Evolutionary conservation across 2,329 filamentous ascomycete genomes (phyloP), one percentile per base, ranked within the genome.

Genomic region (Colletotrichum chrysophilum): DNA sequence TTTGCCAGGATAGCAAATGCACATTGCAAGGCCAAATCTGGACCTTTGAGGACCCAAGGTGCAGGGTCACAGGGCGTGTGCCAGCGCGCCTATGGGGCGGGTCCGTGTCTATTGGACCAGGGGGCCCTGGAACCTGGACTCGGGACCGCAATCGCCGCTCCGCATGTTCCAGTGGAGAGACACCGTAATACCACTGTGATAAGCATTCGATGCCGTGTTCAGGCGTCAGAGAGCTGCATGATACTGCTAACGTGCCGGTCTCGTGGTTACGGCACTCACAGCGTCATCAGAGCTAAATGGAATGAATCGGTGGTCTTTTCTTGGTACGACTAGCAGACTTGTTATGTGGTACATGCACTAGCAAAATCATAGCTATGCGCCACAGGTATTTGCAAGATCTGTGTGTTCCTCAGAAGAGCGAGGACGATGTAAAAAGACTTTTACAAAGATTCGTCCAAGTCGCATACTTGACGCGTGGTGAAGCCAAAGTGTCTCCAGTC

Each of bases 1-100:
- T 75, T 62, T 30, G 74, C 64, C 60, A n/a, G 65, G 58, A 69
- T 73, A 76, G 74, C 64, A 73, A 73, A 74, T 36, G 65, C 43
- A 52, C 43, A 21, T 52, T 52, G 43, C 64, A 74, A 60, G 58
- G 43, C 70, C 70, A 61, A 66, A 66, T 74, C 70, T 74, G 70
- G 64, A 28, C 43, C 43, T 52, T 52, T 52, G 55, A 26, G 55
- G 55, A 58, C 26, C 68, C 70, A 62, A 72, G 62, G 38, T 52
- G 55, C 67, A 26, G 56, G 67, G 67, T 48, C 34, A 70, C 34
- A 52, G 38, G 70, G 65, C 70, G 65, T 69, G 48, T 74, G 70
- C 73, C 69, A 73, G 36, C 70, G 74, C 70, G 70, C 48, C 65
- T 68, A 58, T 65, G 18, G 34, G 64, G 73, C 73, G 73, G 73